These are phyloP conservation scores for Fraxinus ornus DNA, from an alignment of 305 asterid species.

Conservation along the genomic window DNA sequence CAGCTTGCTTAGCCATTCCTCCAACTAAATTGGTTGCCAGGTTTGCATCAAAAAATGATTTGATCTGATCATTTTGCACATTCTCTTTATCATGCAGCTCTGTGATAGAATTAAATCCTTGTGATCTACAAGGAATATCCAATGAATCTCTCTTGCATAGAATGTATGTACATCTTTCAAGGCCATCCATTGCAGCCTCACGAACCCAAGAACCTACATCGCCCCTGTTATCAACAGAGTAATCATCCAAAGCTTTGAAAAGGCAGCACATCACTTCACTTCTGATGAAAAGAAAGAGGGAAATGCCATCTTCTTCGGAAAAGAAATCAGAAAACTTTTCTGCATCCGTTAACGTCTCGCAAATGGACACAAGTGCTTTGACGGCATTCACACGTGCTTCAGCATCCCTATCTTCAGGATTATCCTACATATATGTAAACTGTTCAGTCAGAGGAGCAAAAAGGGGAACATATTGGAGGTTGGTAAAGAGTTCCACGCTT, in stretches of 20 bases:
- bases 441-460: slow-evolving; percentile 25
- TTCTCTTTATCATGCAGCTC: slow-evolving; percentile 34
- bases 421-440: slow-evolving; percentile 52
- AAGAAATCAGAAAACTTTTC: slow-evolving; percentile 41
- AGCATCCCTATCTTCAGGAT: slow-evolving; percentile 89
- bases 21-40: slow-evolving; percentile 71
- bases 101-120: slow-evolving; percentile 29
- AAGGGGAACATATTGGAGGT: slow-evolving; percentile 1
- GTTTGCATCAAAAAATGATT: slow-evolving; percentile 50
- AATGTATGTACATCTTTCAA: slow-evolving; percentile 84
- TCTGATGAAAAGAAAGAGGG: slow-evolving; percentile 56
- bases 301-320: slow-evolving; percentile 49
- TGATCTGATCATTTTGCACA: slow-evolving; percentile 25
- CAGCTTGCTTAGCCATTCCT: slow-evolving; percentile 80
- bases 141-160: slow-evolving; percentile 61
- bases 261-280: slow-evolving; percentile 79
- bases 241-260: slow-evolving; percentile 86
- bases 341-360: slow-evolving; percentile 61
- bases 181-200: slow-evolving; percentile 92
- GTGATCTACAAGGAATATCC: slow-evolving; percentile 25
- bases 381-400: slow-evolving; percentile 94
- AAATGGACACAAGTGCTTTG: slow-evolving; percentile 77
- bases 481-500: slow-evolving; percentile 11
- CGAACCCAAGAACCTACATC: slow-evolving; percentile 99
- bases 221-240: slow-evolving; percentile 93